Base-by-base conservation (phyloP, 495 filamentous ascomycete genomes). In the Penicillium odoratum region DNA sequence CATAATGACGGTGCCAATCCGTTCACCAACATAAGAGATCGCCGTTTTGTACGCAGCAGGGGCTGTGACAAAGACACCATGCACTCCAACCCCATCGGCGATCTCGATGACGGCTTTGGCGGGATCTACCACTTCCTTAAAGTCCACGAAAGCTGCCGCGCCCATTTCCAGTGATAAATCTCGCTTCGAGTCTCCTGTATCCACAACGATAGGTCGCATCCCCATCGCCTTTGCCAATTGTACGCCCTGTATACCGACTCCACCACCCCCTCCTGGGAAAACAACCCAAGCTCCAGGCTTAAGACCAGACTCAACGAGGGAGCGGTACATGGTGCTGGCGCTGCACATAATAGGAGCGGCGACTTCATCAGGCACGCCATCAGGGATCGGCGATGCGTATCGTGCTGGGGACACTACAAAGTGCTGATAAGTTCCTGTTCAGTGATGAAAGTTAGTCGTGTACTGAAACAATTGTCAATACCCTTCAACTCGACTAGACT, bases 301-400 rank as follows among this genome's bases (percentile, higher is more conserved):
- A 7, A 84, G 83, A 47, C 75, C 74, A 11, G 76, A 78, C 59
- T 86, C 85, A 10, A 73, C 61, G 16, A 85, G 67, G 13, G 79
- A 83, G 13, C 78, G 72, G 59, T 85, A 83, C 3, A 80, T 74
- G 6, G 83, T 84, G 15, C 83, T 74, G 2, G 82, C 81, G 30
- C 79, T 83, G 69, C 83, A 86, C 61, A 85, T 77, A 63, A 86
- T 78, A 1, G 86, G 86, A 1, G 83, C 86, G 5, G 85, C 85
- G 16, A 83, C 61, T 43, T 81, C 82, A 18, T 81, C 81, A 0
- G 73, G 71, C 15, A 88, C 69, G 7, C 68, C 74, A 13, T 86
- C 85, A 4, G 87, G 86, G 59, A 89, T 86, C 3, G 83, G 85
- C 0, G 86, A 86, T 3, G 87, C 84, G 58, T 88, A 85, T 49